A percentile compares a stretch with the other conserved stretches of the same genome.
phyloP scores from a whole-genome alignment of 2,329 filamentous ascomycete genomes.

The Penicillium occitanis region DNA sequence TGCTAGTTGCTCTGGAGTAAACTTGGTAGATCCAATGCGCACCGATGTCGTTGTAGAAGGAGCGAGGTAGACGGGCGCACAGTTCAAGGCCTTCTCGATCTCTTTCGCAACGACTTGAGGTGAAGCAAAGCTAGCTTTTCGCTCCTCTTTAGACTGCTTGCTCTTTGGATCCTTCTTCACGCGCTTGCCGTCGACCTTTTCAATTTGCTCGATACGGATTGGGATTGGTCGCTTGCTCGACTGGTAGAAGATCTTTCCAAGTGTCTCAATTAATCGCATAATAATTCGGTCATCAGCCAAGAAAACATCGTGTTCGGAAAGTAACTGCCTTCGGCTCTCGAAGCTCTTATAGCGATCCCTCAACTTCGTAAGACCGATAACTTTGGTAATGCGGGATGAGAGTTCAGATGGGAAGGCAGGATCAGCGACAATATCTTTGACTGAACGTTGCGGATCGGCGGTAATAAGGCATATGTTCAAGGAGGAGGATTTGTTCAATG shows the following conservation, averaged over 20 bases:
- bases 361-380: conserved; percentile 82
- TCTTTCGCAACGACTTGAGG: conserved; percentile 72
- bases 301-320: conserved; percentile 87
- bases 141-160: conserved; percentile 37
- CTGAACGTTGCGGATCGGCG: conserved; percentile 76
- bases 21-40: conserved; percentile 72
- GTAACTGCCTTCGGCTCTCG: conserved; percentile 80
- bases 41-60: conserved; percentile 78
- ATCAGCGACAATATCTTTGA: conserved; percentile 82
- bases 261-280: conserved; percentile 67
- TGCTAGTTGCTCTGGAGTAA: conserved; percentile 71
- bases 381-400: conserved; percentile 66
- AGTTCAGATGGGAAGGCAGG: conserved; percentile 68
- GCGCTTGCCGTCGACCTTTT: conserved; percentile 60
- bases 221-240: conserved; percentile 84
- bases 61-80: conserved; percentile 77
- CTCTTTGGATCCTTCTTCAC: conserved; percentile 58
- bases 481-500: conserved; percentile 66
- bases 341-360: conserved; percentile 87
- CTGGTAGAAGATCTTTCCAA: conserved; percentile 94
- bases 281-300: conserved; percentile 85
- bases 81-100: conserved; percentile 72
- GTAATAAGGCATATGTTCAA: conserved; percentile 82
- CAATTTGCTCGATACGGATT: conserved; percentile 66
- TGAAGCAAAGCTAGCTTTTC: conserved; percentile 52